Conservation (phyloP, 768 basidiomycete genomes). For the Gloeopeniophorella convolvens region DNA sequence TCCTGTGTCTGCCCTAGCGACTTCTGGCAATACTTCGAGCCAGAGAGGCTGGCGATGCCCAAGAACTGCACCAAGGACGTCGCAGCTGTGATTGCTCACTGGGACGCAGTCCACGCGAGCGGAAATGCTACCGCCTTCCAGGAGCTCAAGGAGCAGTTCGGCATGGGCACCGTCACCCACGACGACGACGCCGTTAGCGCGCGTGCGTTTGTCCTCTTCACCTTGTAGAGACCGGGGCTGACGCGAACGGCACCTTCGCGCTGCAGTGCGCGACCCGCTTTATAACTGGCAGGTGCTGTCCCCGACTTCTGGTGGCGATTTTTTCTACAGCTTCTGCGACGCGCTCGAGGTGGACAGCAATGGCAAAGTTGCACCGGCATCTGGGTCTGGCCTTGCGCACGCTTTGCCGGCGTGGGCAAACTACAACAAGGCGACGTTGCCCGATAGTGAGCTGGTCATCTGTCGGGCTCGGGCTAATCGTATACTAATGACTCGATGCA, state of each 20-base stretch:
- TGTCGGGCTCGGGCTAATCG: not conserved
- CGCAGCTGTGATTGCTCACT: conserved; percentile 51
- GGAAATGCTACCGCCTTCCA: conserved; percentile 43
- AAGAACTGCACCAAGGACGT: conserved; percentile 70
- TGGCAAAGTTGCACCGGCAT: conserved; percentile 41
- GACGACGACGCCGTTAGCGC: conserved; percentile 63
- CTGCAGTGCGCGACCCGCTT: conserved; percentile 43
- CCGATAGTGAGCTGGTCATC: conserved; percentile 33
- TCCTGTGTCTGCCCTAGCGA: conserved; percentile 31
- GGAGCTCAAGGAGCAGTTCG: conserved; percentile 50
- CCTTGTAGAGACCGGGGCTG: not conserved
- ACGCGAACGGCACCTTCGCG: not conserved
- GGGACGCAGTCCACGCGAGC: conserved; percentile 50
- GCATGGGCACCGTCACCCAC: conserved; percentile 49
- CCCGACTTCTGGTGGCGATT: conserved; percentile 37
- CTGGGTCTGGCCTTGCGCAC: conserved; percentile 57
- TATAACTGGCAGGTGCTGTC: conserved; percentile 67
- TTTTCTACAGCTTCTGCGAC: conserved; percentile 60
- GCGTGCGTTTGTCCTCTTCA: conserved; percentile 27
- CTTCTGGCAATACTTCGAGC: conserved; percentile 71
- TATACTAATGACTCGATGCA: conserved; percentile 23
- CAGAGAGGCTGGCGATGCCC: conserved; percentile 62
- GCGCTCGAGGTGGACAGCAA: conserved; percentile 61
- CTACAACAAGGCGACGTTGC: conserved; percentile 45
- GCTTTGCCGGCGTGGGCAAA: conserved; percentile 55